Base-by-base conservation (phyloP, 805 yeast genomes). In the Pichia rugopelliculosa region DNA sequence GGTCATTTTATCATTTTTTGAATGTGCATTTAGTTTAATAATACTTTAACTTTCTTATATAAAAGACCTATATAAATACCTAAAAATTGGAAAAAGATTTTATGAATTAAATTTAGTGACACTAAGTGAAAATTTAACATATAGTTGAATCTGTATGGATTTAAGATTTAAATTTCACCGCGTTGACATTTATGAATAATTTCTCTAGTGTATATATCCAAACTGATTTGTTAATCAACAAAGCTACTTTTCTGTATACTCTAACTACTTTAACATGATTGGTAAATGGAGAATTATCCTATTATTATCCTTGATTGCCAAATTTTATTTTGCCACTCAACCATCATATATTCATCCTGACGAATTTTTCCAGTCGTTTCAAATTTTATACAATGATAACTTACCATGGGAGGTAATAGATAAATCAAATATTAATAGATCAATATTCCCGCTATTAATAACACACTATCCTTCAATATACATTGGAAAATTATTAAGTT, bases 311-410 rank as follows among this genome's bases (percentile, higher is more conserved):
- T 62, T 77, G 10, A 64, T 80, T 3, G 71, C 77, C 24, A 61
- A 87, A 44, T 65, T 84, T 21, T 67, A 75, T 23, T 68, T 87
- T 40, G 80, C 85, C 0, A 60, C 85, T 1, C 79, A 84, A 47
- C 74, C 84, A 26, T 87, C 96, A 0, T 93, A 95, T 60, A 81
- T 93, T 42, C 99, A 95, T 56, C 99, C 99, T 0, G 99, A 93
- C 70, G 99, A 93, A 67, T 96, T 90, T 62, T 87, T 87, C 62
- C 99, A 95, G 62, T 77, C 82, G n/a, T 76, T 95, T 42, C 95
- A 89, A 61, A 83, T 84, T 0, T 59, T 91, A 22, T 72, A 81
- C 12, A 61, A 64, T 70, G 65, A 61, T 66, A 68, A 71, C 13
- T 57, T 74, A 0, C 90, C 97, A 0, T 91, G 99, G 99, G 99